Evolutionary conservation across 371 early-diverging fungal genomes (phyloP).

Genomic region (Lichtheimia corymbifera): DNA sequence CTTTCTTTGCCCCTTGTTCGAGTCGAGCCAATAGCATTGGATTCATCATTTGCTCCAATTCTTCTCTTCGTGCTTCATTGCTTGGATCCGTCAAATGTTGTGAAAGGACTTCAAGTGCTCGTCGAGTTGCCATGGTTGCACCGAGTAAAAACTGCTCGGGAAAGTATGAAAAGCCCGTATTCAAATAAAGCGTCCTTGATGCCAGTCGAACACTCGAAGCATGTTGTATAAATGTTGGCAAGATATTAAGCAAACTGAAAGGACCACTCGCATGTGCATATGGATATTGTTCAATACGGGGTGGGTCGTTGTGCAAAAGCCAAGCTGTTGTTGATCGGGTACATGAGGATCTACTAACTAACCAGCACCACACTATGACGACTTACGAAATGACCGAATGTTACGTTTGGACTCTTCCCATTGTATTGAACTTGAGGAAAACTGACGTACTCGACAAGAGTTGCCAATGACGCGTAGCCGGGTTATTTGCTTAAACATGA

Average conservation of each 20-base stretch:
- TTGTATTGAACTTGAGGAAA: not conserved
- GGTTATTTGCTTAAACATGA: conserved; percentile 2
- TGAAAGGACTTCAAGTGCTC: conserved; percentile 39
- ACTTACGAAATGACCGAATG: conserved; percentile 14
- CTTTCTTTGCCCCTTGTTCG: conserved; percentile 26
- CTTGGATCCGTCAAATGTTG: conserved; percentile 29
- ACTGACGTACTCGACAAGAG: not conserved
- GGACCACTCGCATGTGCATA: conserved; percentile 43
- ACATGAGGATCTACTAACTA: not conserved
- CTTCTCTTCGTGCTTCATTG: conserved; percentile 9
- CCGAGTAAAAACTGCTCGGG: conserved; percentile 65
- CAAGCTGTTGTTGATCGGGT: conserved; percentile 39
- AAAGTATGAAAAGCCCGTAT: conserved; percentile 54
- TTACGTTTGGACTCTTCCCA: not conserved
- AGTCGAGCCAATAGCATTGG: conserved; percentile 43
- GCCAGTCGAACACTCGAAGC: conserved; percentile 47
- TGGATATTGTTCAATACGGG: conserved; percentile 55
- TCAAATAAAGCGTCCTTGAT: conserved; percentile 49
- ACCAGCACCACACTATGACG: not conserved
- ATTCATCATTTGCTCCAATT: conserved; percentile 39
- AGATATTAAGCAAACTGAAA: conserved; percentile 42
- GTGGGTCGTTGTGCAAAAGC: conserved; percentile 40
- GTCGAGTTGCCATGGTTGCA: conserved; percentile 51
- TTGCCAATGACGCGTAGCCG: not conserved
- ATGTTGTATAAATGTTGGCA: conserved; percentile 52